Conservation (phyloP, 495 filamentous ascomycete species). For the Cryomyces minteri region DNA sequence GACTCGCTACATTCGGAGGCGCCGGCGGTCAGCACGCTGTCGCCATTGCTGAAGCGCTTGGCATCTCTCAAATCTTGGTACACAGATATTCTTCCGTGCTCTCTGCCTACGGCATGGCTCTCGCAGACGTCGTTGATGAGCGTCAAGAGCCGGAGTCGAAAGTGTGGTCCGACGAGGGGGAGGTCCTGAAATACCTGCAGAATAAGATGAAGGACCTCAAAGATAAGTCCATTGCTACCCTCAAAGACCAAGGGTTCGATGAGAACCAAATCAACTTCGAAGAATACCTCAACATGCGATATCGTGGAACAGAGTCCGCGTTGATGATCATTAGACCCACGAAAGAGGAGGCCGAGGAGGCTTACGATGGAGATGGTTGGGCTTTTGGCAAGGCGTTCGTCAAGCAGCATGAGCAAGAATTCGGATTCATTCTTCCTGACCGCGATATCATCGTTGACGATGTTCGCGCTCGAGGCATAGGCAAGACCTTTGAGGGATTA, state of each 20-base stretch:
- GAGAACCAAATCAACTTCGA: constrained; percentile 59
- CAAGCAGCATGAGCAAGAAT: constrained; percentile 78
- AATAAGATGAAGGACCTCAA: constrained; percentile 44
- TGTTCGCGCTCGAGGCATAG: constrained; percentile 75
- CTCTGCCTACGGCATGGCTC: constrained; percentile 90
- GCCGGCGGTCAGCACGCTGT: constrained; percentile 93
- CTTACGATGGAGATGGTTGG: constrained; percentile 47
- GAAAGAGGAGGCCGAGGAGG: constrained; percentile 35
- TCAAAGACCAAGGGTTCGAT: constrained; percentile 58
- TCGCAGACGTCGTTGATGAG: constrained; percentile 91
- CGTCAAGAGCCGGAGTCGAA: constrained; percentile 75
- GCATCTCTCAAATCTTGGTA: constrained; percentile 71
- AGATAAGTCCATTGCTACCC: constrained; percentile 40
- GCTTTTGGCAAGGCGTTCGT: constrained; percentile 73
- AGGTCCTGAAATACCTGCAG: constrained; percentile 19
- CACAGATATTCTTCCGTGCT: constrained; percentile 89
- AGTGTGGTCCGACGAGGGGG: constrained; percentile 44
- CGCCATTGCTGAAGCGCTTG: constrained; percentile 80
- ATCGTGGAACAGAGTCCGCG: constrained; percentile 72
- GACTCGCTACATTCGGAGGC: constrained; percentile 83
- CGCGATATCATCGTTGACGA: constrained; percentile 88
- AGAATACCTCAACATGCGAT: constrained; percentile 80
- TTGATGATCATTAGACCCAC: constrained; percentile 59
- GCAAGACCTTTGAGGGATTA: constrained; percentile 60
- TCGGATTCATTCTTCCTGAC: constrained; percentile 79